These are phyloP conservation scores for Calonectria pseudoturangicola DNA, from an alignment of 2,329 filamentous ascomycete species.

Conservation along the genomic window DNA sequence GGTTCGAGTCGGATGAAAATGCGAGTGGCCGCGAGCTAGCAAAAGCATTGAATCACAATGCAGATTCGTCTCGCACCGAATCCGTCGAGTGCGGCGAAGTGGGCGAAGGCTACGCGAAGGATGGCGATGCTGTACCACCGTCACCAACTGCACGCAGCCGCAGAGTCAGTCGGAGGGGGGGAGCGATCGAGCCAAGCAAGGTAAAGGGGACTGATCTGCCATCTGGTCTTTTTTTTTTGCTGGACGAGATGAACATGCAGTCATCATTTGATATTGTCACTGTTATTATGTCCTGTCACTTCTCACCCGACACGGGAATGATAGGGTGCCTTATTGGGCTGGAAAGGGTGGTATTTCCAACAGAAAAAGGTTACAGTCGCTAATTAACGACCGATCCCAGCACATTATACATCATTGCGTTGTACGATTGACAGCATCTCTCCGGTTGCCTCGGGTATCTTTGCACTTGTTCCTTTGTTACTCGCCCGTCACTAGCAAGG, in stretches of 20 bases:
- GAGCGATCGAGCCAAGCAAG: too few species aligned
- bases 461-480: not conserved
- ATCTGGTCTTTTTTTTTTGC: not conserved
- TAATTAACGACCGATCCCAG: conserved; percentile 1
- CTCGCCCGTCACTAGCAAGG: not conserved
- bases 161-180: not conserved
- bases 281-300: conserved; percentile 6
- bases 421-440: conserved; percentile 3
- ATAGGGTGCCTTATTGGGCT: conserved; percentile 13
- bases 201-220: not conserved
- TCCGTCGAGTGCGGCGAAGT: conserved; percentile 30
- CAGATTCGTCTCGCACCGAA: conserved; percentile 16
- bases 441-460: not conserved
- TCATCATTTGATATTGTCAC: not conserved
- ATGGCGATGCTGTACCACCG: conserved; percentile 33
- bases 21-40: conserved; percentile 11
- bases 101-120: conserved; percentile 25
- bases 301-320: not conserved
- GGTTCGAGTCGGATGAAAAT: not conserved
- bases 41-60: conserved; percentile 22
- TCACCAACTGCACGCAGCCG: conserved; percentile 34
- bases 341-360: conserved; percentile 12
- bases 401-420: conserved; percentile 3
- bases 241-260: not conserved
- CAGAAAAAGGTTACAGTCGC: conserved; percentile 11